Evolutionary conservation across 768 basidiomycete genomes (phyloP).

Genomic region (Termitomyces sp.): DNA sequence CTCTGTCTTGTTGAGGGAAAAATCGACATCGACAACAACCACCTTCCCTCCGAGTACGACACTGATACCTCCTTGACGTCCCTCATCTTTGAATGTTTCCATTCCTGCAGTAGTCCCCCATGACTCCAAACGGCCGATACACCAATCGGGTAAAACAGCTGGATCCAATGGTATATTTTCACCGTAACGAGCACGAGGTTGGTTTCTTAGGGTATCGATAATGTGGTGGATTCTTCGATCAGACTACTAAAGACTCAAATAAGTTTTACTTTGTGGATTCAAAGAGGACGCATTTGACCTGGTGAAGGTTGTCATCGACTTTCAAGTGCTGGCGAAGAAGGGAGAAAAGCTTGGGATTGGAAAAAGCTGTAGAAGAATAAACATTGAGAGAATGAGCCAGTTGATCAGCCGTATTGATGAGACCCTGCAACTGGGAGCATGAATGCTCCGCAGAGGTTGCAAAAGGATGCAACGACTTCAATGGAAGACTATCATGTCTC

Average conservation of each 20-base stretch:
- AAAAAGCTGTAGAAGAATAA: slow-evolving; percentile 46
- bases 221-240: slow-evolving; percentile 52
- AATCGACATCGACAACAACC: slow-evolving; percentile 75
- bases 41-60: slow-evolving; percentile 75
- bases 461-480: slow-evolving; percentile 42
- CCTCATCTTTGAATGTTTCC: slow-evolving; percentile 71
- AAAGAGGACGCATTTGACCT: slow-evolving; percentile 35
- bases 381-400: slow-evolving; percentile 51
- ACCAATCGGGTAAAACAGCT: slow-evolving; percentile 48
- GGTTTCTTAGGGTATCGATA: slow-evolving; percentile 42
- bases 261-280: not conserved
- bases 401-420: slow-evolving; percentile 50
- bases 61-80: slow-evolving; percentile 45
- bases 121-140: slow-evolving; percentile 51
- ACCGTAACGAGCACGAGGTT: slow-evolving; percentile 49
- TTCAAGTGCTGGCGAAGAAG: slow-evolving; percentile 61
- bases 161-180: slow-evolving; percentile 60
- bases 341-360: slow-evolving; percentile 67
- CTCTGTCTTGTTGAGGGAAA: slow-evolving; percentile 42
- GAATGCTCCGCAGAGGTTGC: slow-evolving; percentile 38
- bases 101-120: slow-evolving; percentile 68
- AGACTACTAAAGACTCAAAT: slow-evolving; percentile 36
- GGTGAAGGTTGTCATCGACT: slow-evolving; percentile 48
- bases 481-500: slow-evolving; percentile 33
- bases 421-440: slow-evolving; percentile 43